Base-by-base conservation (phyloP, 2,329 filamentous ascomycete species). In the Berkeleyomyces rouxiae region DNA sequence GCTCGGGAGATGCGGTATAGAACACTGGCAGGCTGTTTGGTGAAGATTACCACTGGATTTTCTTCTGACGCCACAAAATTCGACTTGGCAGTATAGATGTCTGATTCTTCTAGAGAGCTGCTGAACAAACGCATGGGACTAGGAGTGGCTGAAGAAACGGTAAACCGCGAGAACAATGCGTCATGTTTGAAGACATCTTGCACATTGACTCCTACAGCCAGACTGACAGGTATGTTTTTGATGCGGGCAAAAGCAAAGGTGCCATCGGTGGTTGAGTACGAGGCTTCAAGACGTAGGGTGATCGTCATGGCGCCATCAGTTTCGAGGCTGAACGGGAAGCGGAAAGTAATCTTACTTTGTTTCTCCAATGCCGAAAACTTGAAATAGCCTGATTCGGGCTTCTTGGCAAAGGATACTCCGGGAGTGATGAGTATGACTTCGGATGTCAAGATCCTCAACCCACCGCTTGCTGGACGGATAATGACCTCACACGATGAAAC, bases 141-240 rank as follows among this genome's bases (percentile, higher is more conserved):
- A 33, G 81, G 72, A 63, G 80, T 88, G 0, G 89, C 86, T 0
- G 91, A 90, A 10, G 89, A 90, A 61, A 99, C 86, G 11, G 88
- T 95, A 71, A 99, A 99, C 7, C 86, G 86, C 0, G 91, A 96
- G 70, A 93, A 93, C 0, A 97, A 78, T 0, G 83, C 79, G 6
- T 84, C 76, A 66, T 89, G 83, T 70, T 96, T 95, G 77, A 97
- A 97, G 37, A 95, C 83, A 68, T 99, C 93, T 69, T 97, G 91
- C 4, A 99, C 93, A 67, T 97, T 97, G 66, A 99, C 93, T 2
- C 92, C 91, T 3, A 99, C 78, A 0, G 90, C 88, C 3, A 99
- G 77, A 0, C 87, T 81, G 1, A 93, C 86, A 2, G 85, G 80
- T 23, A 95, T 78, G 3, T 78, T 81, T 23, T 53, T 82, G 80